Evolutionary conservation across 2,329 filamentous ascomycete genomes (phyloP), one percentile per base, ranked within the genome.

Genomic region (Hypoxylon sp.): DNA sequence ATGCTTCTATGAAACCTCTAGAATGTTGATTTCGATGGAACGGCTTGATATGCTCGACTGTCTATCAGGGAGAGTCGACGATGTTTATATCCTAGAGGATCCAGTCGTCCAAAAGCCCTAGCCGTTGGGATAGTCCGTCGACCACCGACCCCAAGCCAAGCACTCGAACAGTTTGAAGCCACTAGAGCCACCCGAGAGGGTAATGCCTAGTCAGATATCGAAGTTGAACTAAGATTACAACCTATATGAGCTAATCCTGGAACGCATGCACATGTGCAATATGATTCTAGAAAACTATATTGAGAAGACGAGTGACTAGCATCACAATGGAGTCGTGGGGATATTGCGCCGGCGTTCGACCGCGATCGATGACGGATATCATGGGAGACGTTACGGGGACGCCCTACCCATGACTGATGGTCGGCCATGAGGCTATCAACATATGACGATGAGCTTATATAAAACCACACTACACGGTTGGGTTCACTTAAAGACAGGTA

Each of bases 11-110:
- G 13, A 33, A 31, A 39, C 14, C 9, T 22, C 19, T 29, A 22
- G 9, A 17, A 29, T 37, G 31, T 46, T 42, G 47, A 14, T 44
- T n/a, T 11, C 35, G 42, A 50, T 19, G 17, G 31, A 54, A 35
- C 39, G 42, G 54, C 39, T 55, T 51, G 58, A 39, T 39, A 33
- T 63, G 24, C 37, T 17, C 47, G 17, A 14, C 35, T 35, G 5
- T 46, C 6, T 9, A 37, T 22, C 29, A 39, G 29, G 56, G 61
- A 39, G 37, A 17, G 4, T 24, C 3, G 52, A 58, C n/a, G 48
- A 57, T 56, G 63, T 70, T 71, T 71, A 71, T 71, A 71, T 71
- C 54, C 26, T 48, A 44, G 33, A 29, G 19, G 19, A 19, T 35
- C 22, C 11, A 59, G 51, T 22, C 17, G 13, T 29, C 51, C 17